Conservation (phyloP, 495 filamentous ascomycete genomes). For the Aspergillus asperescens region DNA sequence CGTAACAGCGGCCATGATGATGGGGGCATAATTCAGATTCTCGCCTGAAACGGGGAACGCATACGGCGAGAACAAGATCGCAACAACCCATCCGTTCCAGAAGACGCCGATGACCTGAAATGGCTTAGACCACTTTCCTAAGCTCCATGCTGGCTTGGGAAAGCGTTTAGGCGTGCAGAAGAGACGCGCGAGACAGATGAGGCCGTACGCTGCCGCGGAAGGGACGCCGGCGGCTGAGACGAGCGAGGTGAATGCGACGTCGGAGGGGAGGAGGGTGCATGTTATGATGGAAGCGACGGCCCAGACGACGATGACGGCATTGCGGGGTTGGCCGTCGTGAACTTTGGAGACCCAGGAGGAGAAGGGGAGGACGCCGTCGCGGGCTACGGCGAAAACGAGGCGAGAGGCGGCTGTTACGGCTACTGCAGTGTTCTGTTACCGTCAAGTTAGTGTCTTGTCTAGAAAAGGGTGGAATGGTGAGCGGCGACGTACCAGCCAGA, state of each 20-base stretch:
- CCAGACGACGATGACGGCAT: constrained; percentile 53
- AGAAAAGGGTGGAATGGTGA: constrained; percentile 1
- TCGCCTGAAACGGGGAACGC: constrained; percentile 40
- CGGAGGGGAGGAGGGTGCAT: constrained; percentile 50
- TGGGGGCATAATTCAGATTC: constrained; percentile 45
- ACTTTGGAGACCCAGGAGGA: constrained; percentile 51
- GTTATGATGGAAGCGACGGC: constrained; percentile 44
- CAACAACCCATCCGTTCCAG: constrained; percentile 50
- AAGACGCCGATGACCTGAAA: constrained; percentile 47
- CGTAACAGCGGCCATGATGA: constrained; percentile 47
- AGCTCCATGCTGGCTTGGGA: constrained; percentile 43
- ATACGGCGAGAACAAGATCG: constrained; percentile 45
- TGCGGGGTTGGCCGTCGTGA: constrained; percentile 46
- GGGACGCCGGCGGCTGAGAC: constrained; percentile 48
- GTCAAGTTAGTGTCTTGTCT: not conserved
- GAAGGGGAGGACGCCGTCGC: constrained; percentile 53
- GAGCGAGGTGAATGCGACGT: constrained; percentile 51
- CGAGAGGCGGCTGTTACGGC: constrained; percentile 52
- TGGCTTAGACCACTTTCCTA: constrained; percentile 41
- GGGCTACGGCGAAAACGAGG: constrained; percentile 52
- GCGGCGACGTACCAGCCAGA: constrained; percentile 38
- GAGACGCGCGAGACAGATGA: constrained; percentile 49
- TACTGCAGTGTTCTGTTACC: constrained; percentile 46
- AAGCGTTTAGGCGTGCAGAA: constrained; percentile 44
- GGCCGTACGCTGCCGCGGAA: constrained; percentile 50